Conservation (phyloP, 2,329 filamentous ascomycete genomes). For the Hymenoscyphus salicellus region DNA sequence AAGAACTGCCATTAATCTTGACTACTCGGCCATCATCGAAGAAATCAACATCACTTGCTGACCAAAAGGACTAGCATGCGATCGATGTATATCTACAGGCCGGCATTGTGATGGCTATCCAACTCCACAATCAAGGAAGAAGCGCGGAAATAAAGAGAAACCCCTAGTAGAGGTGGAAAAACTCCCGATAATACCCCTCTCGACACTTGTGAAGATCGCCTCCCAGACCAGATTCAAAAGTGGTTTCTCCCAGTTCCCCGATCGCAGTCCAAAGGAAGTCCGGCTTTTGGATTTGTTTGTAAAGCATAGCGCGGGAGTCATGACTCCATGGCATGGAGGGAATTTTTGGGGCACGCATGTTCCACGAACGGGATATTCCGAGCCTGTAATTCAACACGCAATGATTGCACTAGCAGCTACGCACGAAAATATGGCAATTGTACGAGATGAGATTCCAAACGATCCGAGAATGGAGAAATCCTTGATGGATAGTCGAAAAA, state of each 20-base stretch:
- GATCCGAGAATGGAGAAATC: slow-evolving; percentile 11
- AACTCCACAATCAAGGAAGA: no score
- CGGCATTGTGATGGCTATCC: no score
- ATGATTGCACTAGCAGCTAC: slow-evolving; percentile 49
- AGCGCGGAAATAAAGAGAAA: no score
- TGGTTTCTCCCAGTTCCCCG: no score
- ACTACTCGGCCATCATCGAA: no score
- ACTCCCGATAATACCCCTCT: no score
- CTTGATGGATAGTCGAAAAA: not conserved
- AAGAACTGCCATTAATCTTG: slow-evolving; percentile 30
- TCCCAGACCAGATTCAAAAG: no score
- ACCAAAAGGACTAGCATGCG: no score
- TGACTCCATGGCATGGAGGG: slow-evolving; percentile 44
- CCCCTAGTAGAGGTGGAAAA: no score
- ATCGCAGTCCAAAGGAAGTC: slow-evolving; percentile 7
- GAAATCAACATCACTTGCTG: no score
- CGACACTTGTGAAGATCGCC: no score
- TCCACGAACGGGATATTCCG: slow-evolving; percentile 44
- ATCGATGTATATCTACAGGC: no score
- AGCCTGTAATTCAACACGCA: slow-evolving; percentile 49
- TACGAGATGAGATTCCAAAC: slow-evolving; percentile 5
- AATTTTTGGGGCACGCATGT: slow-evolving; percentile 47
- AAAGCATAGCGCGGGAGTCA: slow-evolving; percentile 39
- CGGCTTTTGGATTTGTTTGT: slow-evolving; percentile 37
- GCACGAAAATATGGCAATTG: slow-evolving; percentile 32